Percentiles rank a stretch among this genome's conserved stretches.
Evolutionary conservation across 306 rosid genomes (phyloP).

Genomic region (Benincasa hispida): DNA sequence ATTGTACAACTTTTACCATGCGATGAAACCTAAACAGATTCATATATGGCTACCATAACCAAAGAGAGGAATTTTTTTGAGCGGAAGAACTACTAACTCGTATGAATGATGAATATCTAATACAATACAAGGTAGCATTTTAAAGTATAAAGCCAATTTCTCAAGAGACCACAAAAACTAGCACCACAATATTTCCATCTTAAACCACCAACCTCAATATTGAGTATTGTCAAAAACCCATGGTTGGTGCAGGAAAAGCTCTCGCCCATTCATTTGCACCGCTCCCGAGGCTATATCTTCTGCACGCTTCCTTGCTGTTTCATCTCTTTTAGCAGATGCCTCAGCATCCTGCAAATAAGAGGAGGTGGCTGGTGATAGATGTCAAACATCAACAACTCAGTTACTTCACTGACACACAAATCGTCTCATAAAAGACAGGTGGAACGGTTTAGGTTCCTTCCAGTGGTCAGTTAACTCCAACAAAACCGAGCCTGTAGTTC

Average conservation of each 20-base stretch:
- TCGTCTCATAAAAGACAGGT: not conserved
- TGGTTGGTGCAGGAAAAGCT: slow-evolving; percentile 71
- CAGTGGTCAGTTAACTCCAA: not conserved
- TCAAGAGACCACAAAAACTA: not conserved
- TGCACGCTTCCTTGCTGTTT: slow-evolving; percentile 55
- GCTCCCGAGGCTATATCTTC: slow-evolving; percentile 75
- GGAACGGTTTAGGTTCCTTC: not conserved
- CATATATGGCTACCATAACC: not conserved
- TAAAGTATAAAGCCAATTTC: not conserved
- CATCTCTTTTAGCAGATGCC: slow-evolving; percentile 56
- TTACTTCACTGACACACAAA: not conserved
- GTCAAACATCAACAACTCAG: not conserved
- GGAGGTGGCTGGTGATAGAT: not conserved
- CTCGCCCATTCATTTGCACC: slow-evolving; percentile 78
- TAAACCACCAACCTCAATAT: slow-evolving; percentile 35
- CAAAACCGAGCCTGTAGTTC: not conserved
- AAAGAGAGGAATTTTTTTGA: not conserved
- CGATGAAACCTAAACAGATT: not conserved
- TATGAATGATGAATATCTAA: not conserved
- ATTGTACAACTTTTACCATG: not conserved
- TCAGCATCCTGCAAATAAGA: slow-evolving; percentile 47
- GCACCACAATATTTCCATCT: not conserved
- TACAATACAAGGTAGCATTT: not conserved
- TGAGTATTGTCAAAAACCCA: slow-evolving; percentile 77
- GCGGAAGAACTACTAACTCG: not conserved